Conservation (phyloP, 2,329 filamentous ascomycete species). For the Ophiostoma montium region DNA sequence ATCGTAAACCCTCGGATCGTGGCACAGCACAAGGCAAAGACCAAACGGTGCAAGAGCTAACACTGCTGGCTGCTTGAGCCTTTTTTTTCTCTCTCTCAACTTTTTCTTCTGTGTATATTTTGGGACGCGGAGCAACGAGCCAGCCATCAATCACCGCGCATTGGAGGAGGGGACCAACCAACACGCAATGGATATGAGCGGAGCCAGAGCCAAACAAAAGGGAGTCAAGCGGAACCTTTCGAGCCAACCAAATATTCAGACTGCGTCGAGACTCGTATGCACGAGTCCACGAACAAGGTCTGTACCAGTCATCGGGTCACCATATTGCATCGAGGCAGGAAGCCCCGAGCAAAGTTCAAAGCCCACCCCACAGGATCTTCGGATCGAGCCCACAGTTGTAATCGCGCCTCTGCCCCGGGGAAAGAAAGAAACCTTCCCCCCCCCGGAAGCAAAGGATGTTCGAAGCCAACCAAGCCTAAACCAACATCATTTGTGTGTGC, state of each 20-base stretch:
- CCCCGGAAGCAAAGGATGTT: conserved; percentile 20
- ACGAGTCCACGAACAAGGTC: too few relatives aligned
- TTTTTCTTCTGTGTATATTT: not conserved
- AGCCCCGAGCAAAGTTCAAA: conserved; percentile 5
- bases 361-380: conserved; percentile 11
- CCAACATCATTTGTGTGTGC: conserved; percentile 16
- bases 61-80: too few relatives aligned
- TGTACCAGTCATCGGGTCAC: conserved; percentile 9
- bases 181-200: not conserved
- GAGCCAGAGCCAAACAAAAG: not conserved
- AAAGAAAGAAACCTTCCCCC: too few relatives aligned
- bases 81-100: not conserved
- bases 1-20: not conserved
- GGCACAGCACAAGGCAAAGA: not conserved
- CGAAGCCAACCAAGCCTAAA: conserved; percentile 39
- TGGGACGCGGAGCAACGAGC: not conserved
- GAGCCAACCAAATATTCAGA: not conserved
- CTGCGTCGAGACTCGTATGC: too few relatives aligned
- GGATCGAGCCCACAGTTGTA: conserved; percentile 29
- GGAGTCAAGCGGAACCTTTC: not conserved
- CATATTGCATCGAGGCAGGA: not conserved
- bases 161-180: not conserved
- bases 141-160: not conserved
- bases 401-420: conserved; percentile 19
- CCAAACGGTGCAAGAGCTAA: too few relatives aligned